These are phyloP conservation scores for Solanum sitiens DNA, from an alignment of 257 asterid species.

Conservation along the genomic window DNA sequence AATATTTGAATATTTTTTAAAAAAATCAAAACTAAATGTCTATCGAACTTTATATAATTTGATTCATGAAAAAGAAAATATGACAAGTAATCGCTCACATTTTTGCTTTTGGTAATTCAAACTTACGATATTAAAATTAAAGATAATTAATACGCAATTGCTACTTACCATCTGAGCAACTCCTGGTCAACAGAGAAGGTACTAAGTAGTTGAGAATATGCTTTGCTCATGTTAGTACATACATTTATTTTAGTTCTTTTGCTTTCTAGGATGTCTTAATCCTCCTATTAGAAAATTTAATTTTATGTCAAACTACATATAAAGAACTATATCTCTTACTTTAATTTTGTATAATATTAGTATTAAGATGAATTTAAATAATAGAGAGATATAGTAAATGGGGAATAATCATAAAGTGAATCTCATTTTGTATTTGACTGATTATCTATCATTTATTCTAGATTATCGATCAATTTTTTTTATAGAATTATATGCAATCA, in stretches of 20 bases:
- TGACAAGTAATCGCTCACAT: not conserved
- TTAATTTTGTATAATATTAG: not conserved
- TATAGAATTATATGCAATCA: too few relatives aligned
- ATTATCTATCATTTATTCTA: too few relatives aligned
- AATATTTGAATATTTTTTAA: too few relatives aligned
- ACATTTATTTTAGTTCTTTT: not conserved
- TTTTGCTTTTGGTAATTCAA: not conserved
- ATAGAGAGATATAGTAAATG: not conserved
- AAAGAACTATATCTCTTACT: not conserved
- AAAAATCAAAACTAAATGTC: not conserved
- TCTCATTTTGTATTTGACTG: too few relatives aligned
- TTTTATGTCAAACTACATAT: not conserved
- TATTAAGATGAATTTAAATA: not conserved
- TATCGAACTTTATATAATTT: not conserved
- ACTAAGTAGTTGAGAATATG: not conserved
- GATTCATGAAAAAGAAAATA: not conserved
- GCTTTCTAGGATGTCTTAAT: not conserved
- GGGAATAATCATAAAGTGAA: too few relatives aligned
- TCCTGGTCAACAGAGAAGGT: not conserved
- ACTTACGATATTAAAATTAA: too few relatives aligned
- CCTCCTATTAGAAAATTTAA: not conserved
- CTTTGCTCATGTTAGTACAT: not conserved
- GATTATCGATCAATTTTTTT: too few relatives aligned
- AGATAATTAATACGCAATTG: not conserved
- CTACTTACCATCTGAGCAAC: not conserved